Base-by-base conservation (phyloP, 768 basidiomycete genomes). In the Xerocomus spinulosus region DNA sequence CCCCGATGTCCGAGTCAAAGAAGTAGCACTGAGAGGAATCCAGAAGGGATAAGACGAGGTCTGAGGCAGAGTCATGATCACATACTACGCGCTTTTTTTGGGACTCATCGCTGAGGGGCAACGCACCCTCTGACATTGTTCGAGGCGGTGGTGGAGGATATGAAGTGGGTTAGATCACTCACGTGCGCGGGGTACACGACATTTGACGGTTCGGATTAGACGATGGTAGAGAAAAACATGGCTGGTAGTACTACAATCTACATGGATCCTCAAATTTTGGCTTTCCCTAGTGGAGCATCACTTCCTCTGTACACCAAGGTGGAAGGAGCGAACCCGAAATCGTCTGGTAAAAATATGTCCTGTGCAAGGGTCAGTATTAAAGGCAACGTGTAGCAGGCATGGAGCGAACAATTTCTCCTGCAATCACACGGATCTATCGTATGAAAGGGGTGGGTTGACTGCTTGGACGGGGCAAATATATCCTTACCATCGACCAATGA, bases 1-100 rank as follows among this genome's bases (percentile, higher is more conserved):
- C 95, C 20, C 96, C 95, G 68, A 99, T 94, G 66, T 99, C 95
- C 26, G 93, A 95, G 70, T 99, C 95, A 73, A 94, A 99, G 77
- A 99, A 99, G 75, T 99, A 99, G 66, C 95, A 98, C 89, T 96
- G 18, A 43, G 14, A 24, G 44, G 44, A 33, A 46, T 34, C 48
- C 17, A 20, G 32, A 40, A 35, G 40, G 28, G 44, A 42, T 32
- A 18, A 40, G 5, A 33, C 28, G 43, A 53, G 46, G 40, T 24
- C 51, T 38, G 50, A 51, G 48, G 17, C 13, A 44, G n/a, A 24
- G 48, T 48, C 39, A 29, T 42, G 26, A 18, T 36, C 41, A 78
- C 90, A 44, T 70, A 93, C 92, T 44, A 95, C 92, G 49, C 92
- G 83, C 71, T 92, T 90, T 73, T 87, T 87, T 63, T 77, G 79